Evolutionary conservation across 169 alveolate species (phyloP), one percentile per base, ranked within the genome.

Genomic region (Plasmodium ovale): DNA sequence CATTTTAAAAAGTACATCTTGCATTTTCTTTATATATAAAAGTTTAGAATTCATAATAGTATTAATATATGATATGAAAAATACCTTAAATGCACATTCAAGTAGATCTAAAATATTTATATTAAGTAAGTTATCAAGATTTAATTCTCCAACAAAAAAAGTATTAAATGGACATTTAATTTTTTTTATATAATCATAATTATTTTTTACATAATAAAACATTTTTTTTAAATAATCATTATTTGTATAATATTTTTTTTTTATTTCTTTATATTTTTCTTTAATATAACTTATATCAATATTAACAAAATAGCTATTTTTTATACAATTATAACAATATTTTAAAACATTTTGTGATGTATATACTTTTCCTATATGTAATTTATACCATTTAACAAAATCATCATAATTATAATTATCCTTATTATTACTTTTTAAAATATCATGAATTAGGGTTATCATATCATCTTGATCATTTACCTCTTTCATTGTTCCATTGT

Each of bases 391-490:
- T 51, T 42, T 79, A 23, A 54, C 35, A n/a, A 79, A 79, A 65
- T 79, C 82, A 3, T 33, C 19, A 42, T 35, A 79, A 25, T 53
- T 65, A 31, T 65, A 65, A 7, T 9, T 49, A 10, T 62, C 71
- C 1, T 65, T 65, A 39, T 79, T 79, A 19, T 65, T 67, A 39
- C 29, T 25, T 79, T 56, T 47, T 42, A 79, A 67, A 3, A 79
- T 23, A 23, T 79, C 89, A 49, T 65, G 37, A 51, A 79, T 79
- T 10, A 79, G 58, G 14, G 70, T 64, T 23, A 79, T 79, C 89
- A 79, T 79, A 31, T 79, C 89, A 29, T 79, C 89, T 49, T 79
- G 89, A 53, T 53, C 60, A 65, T 79, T 79, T 58, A 79, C 71
- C 10, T 62, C 47, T 51, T 54, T 79, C 23, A 82, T 53, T 7